Evolutionary conservation across 176 grass and related monocot species (phyloP).

Genomic region (Juncus inflexus): DNA sequence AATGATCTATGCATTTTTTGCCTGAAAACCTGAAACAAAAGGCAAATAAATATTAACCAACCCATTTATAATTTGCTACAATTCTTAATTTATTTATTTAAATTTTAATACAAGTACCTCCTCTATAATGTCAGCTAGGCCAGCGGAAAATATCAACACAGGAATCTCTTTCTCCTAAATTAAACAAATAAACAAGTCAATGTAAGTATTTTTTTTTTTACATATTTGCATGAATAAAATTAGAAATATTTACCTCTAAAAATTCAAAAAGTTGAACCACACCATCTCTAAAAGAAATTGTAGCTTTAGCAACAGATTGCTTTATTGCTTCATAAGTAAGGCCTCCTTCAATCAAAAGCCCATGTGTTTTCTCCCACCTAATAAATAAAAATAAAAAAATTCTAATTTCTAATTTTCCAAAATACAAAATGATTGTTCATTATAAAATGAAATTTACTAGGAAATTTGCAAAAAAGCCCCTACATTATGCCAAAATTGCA

Average conservation of each 20-base stretch:
- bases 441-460: not conserved
- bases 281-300: conserved; percentile 88
- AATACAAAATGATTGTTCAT: not conserved
- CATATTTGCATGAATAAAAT: conserved; percentile 8
- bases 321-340: conserved; percentile 74
- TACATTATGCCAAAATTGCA: too few relatives aligned
- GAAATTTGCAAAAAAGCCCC: too few relatives aligned
- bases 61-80: conserved; percentile 15
- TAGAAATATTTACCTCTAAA: conserved; percentile 55
- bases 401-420: not conserved
- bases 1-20: conserved; percentile 79
- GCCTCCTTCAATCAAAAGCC: conserved; percentile 82
- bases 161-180: conserved; percentile 77
- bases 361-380: conserved; percentile 91
- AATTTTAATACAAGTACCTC: conserved; percentile 42
- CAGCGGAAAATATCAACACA: conserved; percentile 89
- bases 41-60: conserved; percentile 1
- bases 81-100: not conserved
- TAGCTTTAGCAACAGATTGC: conserved; percentile 71
- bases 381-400: not conserved
- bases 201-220: not conserved
- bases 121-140: conserved; percentile 93
- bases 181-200: not conserved
- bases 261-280: conserved; percentile 79
- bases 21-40: conserved; percentile 63